A percentile compares a stretch with the other conserved stretches of the same genome.
phyloP scores from a whole-genome alignment of 202 grass and related monocot genomes.

The Schoenoplectus tabernaemontani region DNA sequence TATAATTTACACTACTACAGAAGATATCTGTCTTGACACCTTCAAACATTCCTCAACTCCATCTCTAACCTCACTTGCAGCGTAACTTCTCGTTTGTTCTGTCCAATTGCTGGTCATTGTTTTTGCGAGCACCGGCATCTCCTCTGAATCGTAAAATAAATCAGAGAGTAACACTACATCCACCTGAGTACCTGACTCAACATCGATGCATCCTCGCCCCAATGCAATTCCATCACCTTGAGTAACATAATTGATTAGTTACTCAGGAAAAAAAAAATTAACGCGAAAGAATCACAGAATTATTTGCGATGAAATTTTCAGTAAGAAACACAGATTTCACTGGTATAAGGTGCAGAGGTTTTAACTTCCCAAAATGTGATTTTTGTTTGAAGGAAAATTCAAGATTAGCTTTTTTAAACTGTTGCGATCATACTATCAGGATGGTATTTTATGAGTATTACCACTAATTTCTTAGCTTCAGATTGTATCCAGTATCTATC shows the following conservation, averaged over 20 bases:
- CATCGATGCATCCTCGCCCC: constrained; percentile 9
- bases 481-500: too few relatives aligned
- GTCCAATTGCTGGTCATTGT: constrained; percentile 34
- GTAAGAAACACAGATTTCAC: background rate
- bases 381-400: background rate
- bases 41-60: constrained; percentile 35
- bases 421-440: background rate
- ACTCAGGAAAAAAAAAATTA: background rate
- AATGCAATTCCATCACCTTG: constrained; percentile 46
- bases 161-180: constrained; percentile 62
- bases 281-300: background rate
- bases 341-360: background rate
- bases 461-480: too few relatives aligned
- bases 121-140: constrained; percentile 38
- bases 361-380: background rate
- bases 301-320: background rate
- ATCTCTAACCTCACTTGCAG: constrained; percentile 40
- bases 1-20: too few relatives aligned
- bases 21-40: background rate
- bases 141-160: constrained; percentile 56
- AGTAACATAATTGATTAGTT: constrained; percentile 4
- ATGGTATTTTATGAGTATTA: too few relatives aligned
- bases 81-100: constrained; percentile 30
- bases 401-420: background rate
- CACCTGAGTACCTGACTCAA: background rate